A percentile compares a stretch with the other conserved stretches of the same genome.
These are phyloP conservation scores for Rhytidiadelphus loreus DNA, from an alignment of 225 moss, liverwort and hornwort species.

Conservation along the genomic window DNA sequence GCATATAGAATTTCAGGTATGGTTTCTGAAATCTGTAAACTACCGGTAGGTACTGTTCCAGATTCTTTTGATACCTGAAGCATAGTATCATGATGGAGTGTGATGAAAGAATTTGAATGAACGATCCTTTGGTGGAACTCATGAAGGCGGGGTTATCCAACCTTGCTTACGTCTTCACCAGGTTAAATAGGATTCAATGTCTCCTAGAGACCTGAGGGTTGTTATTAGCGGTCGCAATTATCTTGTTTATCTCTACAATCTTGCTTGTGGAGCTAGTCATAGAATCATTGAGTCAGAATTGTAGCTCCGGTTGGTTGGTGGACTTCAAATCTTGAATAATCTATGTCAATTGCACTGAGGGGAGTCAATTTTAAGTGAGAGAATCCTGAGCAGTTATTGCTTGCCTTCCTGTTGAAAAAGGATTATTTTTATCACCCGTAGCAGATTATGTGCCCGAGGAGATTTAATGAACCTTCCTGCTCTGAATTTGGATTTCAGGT, in stretches of 20 bases:
- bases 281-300: not conserved
- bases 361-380: not conserved
- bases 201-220: not conserved
- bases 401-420: no score
- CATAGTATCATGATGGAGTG: not conserved
- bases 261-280: not conserved
- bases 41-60: not conserved
- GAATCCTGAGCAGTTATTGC: not conserved
- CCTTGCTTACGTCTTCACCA: not conserved
- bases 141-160: not conserved
- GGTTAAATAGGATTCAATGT: not conserved
- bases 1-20: conserved; percentile 97
- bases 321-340: not conserved
- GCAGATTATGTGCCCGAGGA: not conserved
- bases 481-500: conserved; percentile 41
- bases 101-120: not conserved
- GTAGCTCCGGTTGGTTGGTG: not conserved
- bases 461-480: not conserved
- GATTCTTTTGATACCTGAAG: not conserved
- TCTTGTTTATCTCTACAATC: not conserved
- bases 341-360: not conserved
- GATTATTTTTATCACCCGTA: not conserved
- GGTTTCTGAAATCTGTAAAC: not conserved
- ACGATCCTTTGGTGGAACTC: not conserved
- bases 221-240: not conserved